phyloP scores from a whole-genome alignment of 805 yeast genomes.

The Suhomyces sp. region DNA sequence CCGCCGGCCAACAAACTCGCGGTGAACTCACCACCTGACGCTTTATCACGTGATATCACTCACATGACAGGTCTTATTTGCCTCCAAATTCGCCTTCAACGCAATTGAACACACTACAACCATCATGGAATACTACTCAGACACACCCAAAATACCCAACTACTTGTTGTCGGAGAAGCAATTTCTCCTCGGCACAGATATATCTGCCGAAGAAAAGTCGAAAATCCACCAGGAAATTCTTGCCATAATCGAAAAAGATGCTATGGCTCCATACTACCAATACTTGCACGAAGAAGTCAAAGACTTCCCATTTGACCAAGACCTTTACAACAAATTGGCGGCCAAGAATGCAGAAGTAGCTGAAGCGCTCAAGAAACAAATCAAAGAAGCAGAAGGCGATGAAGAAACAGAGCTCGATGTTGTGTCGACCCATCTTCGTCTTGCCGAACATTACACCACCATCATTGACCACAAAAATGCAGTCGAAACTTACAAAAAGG shows the following conservation, averaged over 20 bases:
- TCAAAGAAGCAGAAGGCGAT: constrained; percentile 54
- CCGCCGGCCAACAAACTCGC: no score
- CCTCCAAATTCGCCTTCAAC: constrained; percentile 3
- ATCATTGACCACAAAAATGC: constrained; percentile 82
- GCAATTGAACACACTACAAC: not conserved
- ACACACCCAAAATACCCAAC: constrained; percentile 69
- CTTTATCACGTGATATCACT: no score
- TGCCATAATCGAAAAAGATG: constrained; percentile 52
- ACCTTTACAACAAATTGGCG: constrained; percentile 48
- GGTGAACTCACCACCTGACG: no score
- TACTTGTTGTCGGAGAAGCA: constrained; percentile 78
- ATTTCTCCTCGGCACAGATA: constrained; percentile 51
- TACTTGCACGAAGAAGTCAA: constrained; percentile 44
- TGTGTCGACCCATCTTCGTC: constrained; percentile 68
- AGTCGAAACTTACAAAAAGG: constrained; percentile 60
- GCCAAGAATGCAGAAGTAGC: constrained; percentile 56
- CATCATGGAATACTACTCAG: constrained; percentile 38
- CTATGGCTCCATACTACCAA: constrained; percentile 81
- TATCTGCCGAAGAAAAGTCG: constrained; percentile 36
- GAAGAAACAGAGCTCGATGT: constrained; percentile 87
- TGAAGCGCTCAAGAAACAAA: constrained; percentile 50
- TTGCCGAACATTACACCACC: constrained; percentile 84
- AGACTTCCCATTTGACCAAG: constrained; percentile 57
- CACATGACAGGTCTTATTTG: not conserved
- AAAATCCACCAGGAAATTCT: constrained; percentile 45